phyloP scores from a whole-genome alignment of 768 basidiomycete genomes.

The Lactarius vividus region DNA sequence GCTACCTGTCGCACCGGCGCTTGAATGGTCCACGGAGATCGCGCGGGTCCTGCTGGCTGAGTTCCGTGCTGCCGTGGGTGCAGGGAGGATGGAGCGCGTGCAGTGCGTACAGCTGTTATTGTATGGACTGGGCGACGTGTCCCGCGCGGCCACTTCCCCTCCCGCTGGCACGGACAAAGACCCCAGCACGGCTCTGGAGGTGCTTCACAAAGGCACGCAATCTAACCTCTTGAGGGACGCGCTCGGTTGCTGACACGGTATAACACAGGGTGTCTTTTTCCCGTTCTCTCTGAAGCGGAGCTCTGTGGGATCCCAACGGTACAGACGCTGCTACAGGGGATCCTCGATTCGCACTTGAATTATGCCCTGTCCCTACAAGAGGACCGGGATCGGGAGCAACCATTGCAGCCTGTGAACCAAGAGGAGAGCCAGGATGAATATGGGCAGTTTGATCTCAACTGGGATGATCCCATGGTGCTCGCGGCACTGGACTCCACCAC shows the following conservation, averaged over 20 bases:
- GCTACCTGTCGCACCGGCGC: constrained; percentile 49
- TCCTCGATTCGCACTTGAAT: constrained; percentile 53
- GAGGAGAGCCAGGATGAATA: constrained; percentile 83
- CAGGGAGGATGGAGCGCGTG: constrained; percentile 29
- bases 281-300: constrained; percentile 11
- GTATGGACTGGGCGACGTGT: constrained; percentile 35
- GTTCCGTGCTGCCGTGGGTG: constrained; percentile 35
- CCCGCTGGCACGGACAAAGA: not conserved
- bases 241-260: not conserved
- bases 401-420: constrained; percentile 38
- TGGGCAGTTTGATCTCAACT: constrained; percentile 54
- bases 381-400: constrained; percentile 34
- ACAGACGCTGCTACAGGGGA: constrained; percentile 30
- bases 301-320: constrained; percentile 17
- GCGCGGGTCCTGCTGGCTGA: constrained; percentile 54
- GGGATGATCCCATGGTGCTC: constrained; percentile 57
- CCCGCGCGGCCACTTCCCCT: constrained; percentile 36
- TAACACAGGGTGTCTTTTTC: constrained; percentile 18
- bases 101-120: constrained; percentile 5
- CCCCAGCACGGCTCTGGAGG: constrained; percentile 1
- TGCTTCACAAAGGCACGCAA: constrained; percentile 19
- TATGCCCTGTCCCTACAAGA: constrained; percentile 42
- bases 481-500: constrained; percentile 37
- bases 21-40: constrained; percentile 67
- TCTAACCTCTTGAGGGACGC: not conserved